phyloP scores from a whole-genome alignment of 2,329 filamentous ascomycete species.

The Fusarium sp. region DNA sequence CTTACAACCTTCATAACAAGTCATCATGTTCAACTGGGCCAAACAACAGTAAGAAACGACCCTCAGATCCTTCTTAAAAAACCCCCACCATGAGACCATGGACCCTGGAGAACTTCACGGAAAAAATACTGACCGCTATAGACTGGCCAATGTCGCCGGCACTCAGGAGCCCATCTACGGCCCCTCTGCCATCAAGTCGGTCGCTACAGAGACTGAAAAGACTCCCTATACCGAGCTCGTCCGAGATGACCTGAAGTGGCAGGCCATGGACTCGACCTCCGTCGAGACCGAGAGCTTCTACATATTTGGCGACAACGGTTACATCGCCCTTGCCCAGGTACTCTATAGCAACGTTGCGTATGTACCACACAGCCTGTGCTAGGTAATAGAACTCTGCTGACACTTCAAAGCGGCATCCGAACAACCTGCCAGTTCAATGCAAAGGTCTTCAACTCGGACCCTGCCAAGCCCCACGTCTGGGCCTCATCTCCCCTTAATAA shows the following conservation, averaged over 20 bases:
- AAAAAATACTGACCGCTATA: constrained; percentile 53
- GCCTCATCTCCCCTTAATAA: constrained; percentile 83
- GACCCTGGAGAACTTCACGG: constrained; percentile 15
- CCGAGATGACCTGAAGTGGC: constrained; percentile 86
- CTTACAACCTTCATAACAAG: constrained; percentile 2
- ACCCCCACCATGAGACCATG: constrained; percentile 27
- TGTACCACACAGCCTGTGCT: constrained; percentile 50
- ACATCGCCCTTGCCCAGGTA: constrained; percentile 84
- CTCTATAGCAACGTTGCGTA: constrained; percentile 99
- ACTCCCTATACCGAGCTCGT: constrained; percentile 84
- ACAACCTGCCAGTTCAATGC: constrained; percentile 94
- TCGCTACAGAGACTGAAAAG: constrained; percentile 82
- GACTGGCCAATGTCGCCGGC: constrained; percentile 85
- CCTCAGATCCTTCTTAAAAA: constrained; percentile 11
- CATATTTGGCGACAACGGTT: constrained; percentile 82
- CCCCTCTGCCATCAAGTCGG: constrained; percentile 85
- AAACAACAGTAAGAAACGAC: constrained; percentile 80
- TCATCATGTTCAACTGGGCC: constrained; percentile 91
- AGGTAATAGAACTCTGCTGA: constrained; percentile 20
- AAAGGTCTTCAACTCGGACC: constrained; percentile 87
- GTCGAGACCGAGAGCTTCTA: constrained; percentile 98
- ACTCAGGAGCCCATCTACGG: constrained; percentile 98
- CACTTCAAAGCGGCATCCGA: constrained; percentile 78
- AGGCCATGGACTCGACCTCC: constrained; percentile 81
- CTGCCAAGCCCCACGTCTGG: constrained; percentile 83